Conservation (phyloP, 2,329 filamentous ascomycete genomes). For the Phaeosphaeriaceae sp. region DNA sequence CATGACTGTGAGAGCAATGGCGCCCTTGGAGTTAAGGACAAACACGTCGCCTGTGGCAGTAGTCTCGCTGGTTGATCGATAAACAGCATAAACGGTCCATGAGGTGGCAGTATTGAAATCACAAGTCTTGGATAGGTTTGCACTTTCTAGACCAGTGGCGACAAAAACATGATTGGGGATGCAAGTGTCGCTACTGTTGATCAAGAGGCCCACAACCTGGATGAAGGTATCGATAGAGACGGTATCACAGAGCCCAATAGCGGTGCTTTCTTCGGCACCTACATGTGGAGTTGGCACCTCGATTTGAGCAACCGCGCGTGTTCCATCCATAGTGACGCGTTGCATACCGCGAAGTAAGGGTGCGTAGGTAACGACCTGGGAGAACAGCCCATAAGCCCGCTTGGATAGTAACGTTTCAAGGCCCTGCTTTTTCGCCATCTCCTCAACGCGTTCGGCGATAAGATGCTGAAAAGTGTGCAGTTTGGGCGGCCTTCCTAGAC, state of each 20-base stretch:
- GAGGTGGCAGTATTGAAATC: conserved; percentile 1
- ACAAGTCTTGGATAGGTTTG: conserved; percentile 5
- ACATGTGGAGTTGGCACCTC: conserved; percentile 7
- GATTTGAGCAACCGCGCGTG: conserved; percentile 16
- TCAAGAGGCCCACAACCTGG: conserved; percentile 22
- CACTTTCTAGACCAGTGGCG: conserved; percentile 18
- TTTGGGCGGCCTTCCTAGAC: too few species aligned
- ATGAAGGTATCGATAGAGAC: conserved; percentile 24
- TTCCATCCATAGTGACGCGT: conserved; percentile 16
- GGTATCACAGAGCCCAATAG: conserved; percentile 15
- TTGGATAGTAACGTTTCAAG: too few species aligned
- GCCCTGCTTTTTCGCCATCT: too few species aligned
- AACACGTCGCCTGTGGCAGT: conserved; percentile 20
- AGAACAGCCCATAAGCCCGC: conserved; percentile 24
- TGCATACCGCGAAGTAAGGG: conserved; percentile 19
- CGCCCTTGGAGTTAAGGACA: conserved; percentile 7
- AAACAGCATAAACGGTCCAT: conserved; percentile 16
- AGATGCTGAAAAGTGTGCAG: too few species aligned
- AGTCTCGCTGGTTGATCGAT: conserved; percentile 1
- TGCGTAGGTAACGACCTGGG: conserved; percentile 20
- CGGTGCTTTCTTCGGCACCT: conserved; percentile 18
- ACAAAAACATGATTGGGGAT: conserved; percentile 18
- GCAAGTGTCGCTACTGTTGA: conserved; percentile 22
- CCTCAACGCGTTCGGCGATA: conserved; percentile 6
- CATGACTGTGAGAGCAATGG: conserved; percentile 7